Conservation (phyloP, 1,284 basidiomycete genomes). For the Xerocomus alliaceus region DNA sequence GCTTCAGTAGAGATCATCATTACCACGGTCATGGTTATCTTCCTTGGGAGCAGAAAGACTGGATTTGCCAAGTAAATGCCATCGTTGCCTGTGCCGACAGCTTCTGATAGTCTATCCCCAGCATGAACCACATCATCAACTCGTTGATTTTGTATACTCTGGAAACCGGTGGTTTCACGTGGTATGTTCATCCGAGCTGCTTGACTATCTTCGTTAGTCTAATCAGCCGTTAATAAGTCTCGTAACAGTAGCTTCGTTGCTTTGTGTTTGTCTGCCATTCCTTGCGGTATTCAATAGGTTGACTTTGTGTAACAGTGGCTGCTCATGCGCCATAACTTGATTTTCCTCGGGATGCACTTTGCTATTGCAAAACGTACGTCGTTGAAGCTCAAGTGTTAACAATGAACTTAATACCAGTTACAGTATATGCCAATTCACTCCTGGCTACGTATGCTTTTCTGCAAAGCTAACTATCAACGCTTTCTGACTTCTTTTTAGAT, state of each 20-base stretch:
- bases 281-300: neutral
- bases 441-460: conserved; percentile 38
- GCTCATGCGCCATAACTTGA: conserved; percentile 49
- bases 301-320: conserved; percentile 51
- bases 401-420: neutral
- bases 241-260: conserved; percentile 46
- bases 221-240: conserved; percentile 27
- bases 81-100: neutral
- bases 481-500: conserved; percentile 13
- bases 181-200: conserved; percentile 35
- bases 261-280: conserved; percentile 47
- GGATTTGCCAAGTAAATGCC: conserved; percentile 47
- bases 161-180: conserved; percentile 58
- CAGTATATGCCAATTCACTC: conserved; percentile 42
- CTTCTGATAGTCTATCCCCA: conserved; percentile 25
- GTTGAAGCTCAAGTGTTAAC: neutral
- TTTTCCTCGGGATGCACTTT: conserved; percentile 60
- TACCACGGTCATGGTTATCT: conserved; percentile 54
- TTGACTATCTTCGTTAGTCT: conserved; percentile 31
- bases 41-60: conserved; percentile 52
- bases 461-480: neutral
- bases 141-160: conserved; percentile 58
- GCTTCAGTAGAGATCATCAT: conserved; percentile 59
- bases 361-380: conserved; percentile 55
- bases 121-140: conserved; percentile 58